Base-by-base conservation (phyloP, 495 filamentous ascomycete species). In the Aspergillus nanangensis region DNA sequence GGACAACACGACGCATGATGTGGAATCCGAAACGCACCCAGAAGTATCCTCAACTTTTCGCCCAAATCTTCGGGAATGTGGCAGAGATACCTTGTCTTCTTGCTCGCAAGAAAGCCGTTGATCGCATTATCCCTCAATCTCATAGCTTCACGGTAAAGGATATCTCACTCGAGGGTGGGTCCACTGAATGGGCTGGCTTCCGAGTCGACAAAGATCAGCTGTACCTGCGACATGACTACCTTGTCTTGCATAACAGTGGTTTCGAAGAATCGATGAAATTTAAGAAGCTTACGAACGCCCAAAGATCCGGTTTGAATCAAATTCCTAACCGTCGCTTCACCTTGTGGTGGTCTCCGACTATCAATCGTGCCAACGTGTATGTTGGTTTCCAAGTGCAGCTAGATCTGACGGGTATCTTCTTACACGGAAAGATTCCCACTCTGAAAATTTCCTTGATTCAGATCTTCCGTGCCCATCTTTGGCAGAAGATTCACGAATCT, bases 401-500 rank as follows among this genome's bases (percentile, higher is more conserved):
- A 35, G 94, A 99, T 80, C 72, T 99, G 45, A 99, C 94, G 14
- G 94, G 94, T 65, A 99, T 99, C 55, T 99, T 99, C 81, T 79
- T 99, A 56, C 94, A 99, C 76, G 94, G 94, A 53, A 99, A 99
- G 69, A 99, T 99, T 60, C 94, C 94, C 3, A 99, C 94, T 0
- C 65, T 99, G 41, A 99, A 99, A 76, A 99, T 99, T 47, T 96
- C 90, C 2, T 70, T 99, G 42, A 99, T 99, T 54, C 94, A 99
- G 67, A 99, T 99, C 53, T 99, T 99, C 87, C 87, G 94, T 57
- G 94, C 94, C 40, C 94, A 99, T 79, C 84, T 99, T 76, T 99
- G 94, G 94, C 94, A 99, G 66, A 99, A 99, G 76, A 97, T 99
- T 40, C 94, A 99, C 69, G 94, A 99, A 66, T 94, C 89, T 19